Evolutionary conservation across 352 stramenopile species (phyloP), one percentile per base, ranked within the genome.

Genomic region (Lagenidium giganteum): DNA sequence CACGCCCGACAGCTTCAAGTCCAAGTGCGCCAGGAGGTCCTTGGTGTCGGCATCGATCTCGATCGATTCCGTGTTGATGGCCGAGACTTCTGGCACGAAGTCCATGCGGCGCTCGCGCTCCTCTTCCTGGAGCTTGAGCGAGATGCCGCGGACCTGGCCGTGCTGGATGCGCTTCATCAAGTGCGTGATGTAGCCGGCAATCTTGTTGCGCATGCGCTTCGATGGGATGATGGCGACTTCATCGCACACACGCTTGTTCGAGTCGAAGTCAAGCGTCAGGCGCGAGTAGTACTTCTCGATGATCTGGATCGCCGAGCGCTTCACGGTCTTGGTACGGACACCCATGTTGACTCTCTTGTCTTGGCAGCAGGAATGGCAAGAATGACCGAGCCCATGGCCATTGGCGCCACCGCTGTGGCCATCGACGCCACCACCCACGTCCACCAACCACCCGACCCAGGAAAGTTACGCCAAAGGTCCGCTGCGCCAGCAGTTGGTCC

Each of bases 151-250:
- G 48, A 99, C 96, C 50, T 97, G 96, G 61, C 96, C 96, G 66
- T 97, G 93, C 72, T 98, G 90, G 83, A 99, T 99, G 72, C 96
- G 91, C 86, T 98, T 98, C 96, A 99, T 99, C 36, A 99, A 83
- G 67, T 99, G 96, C 52, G 96, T 99, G 60, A 98, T 97, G 82
- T 98, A 99, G 53, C 96, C 96, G 26, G 96, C 96, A 61, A 99
- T 99, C 86, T 99, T 99, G 87, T 99, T 99, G 57, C 96, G 87
- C 95, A 99, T 99, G 54, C 96, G 92, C 91, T 99, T 99, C 42
- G 95, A 99, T 42, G 96, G 96, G 51, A 98, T 89, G 67, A 98
- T 98, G 45, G 96, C 95, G 46, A 99, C 96, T 67, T 97, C 89
- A 67, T 94, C 83, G 60, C 76, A 91, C 50, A 91, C 90, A 57